Evolutionary conservation across 345 rosid species (phyloP), one percentile per base, ranked within the genome.

Genomic region (Populus tremula): DNA sequence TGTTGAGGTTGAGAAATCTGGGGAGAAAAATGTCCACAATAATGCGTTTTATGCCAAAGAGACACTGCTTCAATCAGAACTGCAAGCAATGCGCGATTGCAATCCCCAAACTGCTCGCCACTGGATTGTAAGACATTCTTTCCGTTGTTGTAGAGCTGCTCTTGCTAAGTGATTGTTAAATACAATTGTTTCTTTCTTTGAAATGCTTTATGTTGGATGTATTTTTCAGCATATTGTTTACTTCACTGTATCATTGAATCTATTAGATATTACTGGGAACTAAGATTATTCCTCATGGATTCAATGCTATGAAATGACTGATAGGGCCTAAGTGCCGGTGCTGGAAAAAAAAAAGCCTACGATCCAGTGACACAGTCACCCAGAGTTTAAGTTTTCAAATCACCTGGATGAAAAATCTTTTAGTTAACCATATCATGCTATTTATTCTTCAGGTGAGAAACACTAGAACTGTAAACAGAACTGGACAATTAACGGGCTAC

Each of bases 11-110:
- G 98, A 91, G 74, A 80, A 90, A 76, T 93, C 95, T 10, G 98
- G 98, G 72, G 90, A 85, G 75, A 88, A 84, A 67, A 94, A 94
- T 86, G 82, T 94, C 80, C 98, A 92, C 81, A 91, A 84, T 77
- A 94, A 94, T 85, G 98, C 98, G 23, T 94, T 94, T 83, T 94
- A 84, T 87, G 95, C 95, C 27, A 91, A 92, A 80, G 97, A 94
- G 88, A 89, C 83, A 27, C 77, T 94, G 73, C 94, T 94, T 41
- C 87, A 70, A 84, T 87, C 94, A 1, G 98, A 94, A 81, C 77
- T 84, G 84, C 84, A 89, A 87, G 98, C 97, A 18, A 92, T 80
- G 96, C 87, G 98, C 77, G 94, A 90, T 70, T 92, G 97, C 79
- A 89, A 91, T 80, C 91, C 97, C 69, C 75, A 87, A 77, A 74